Base-by-base conservation (phyloP, 1,139 yeast species). In the Meyerozyma smithsonii region DNA sequence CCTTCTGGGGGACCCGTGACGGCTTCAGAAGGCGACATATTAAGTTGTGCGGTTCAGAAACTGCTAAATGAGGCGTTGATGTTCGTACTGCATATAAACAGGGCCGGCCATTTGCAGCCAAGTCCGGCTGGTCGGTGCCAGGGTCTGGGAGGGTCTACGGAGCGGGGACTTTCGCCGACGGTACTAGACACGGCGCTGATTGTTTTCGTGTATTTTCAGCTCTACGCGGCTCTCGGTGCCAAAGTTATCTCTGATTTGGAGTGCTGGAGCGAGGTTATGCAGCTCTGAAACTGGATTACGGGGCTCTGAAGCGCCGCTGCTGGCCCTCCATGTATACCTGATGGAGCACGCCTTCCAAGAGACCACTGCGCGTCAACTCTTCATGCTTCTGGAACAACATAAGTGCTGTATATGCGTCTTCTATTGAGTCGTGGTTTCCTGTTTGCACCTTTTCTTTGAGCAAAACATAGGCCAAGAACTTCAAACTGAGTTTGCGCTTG, bases 391-490 rank as follows among this genome's bases (percentile, higher is more conserved):
- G 78, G 63, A 86, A 94, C 35, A 94, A 66, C 39, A 78, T 62
- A 49, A 94, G 71, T 0, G 99, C 98, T 10, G 94, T 84, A 42
- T 74, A 68, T 0, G 99, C 97, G 65, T 94, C 99, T 56, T 94
- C 98, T 36, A 92, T 88, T 1, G 97, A 90, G 58, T 94, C 97
- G 59, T 94, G 99, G 56, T 90, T 90, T 1, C 95, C 96, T 2
- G 80, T 81, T 59, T 94, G 98, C 16, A 94, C 96, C 38, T 80
- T 75, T 46, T 80, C 82, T 32, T 76, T 77, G 42, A 92, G 68
- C 39, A 92, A 69, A 23, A 80, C 80, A 72, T 88, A 90, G 4
- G 96, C 90, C 54, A 94, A 67, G 55, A 88, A 94, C 55, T 92
- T 84, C 50, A 94, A 72, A n/a, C 96, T 87, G 30, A 94, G 69